A percentile compares a stretch with the other conserved stretches of the same genome.
Evolutionary conservation across 768 basidiomycete genomes (phyloP).

Genomic region (Pleurotus tuoliensis): DNA sequence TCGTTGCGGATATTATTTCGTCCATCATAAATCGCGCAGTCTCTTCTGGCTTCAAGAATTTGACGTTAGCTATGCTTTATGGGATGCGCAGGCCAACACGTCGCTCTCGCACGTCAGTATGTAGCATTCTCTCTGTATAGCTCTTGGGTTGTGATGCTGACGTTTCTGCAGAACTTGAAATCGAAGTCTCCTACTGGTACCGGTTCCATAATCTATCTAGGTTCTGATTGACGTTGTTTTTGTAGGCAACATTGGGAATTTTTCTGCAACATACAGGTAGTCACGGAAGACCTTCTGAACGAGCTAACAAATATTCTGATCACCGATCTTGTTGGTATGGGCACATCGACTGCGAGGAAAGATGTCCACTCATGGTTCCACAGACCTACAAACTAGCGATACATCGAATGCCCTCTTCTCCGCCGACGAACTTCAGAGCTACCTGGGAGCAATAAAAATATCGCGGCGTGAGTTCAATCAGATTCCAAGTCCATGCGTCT

Average conservation of each 20-base stretch:
- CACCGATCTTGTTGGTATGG: constrained; percentile 10
- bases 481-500: too few species aligned
- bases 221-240: constrained; percentile 3
- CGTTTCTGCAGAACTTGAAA: constrained; percentile 22
- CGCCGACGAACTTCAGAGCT: constrained; percentile 6
- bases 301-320: constrained; percentile 21
- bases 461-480: not conserved
- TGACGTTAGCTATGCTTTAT: constrained; percentile 15
- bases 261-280: constrained; percentile 22
- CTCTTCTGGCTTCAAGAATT: constrained; percentile 44
- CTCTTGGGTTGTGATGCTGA: not conserved
- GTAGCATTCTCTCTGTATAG: constrained; percentile 1
- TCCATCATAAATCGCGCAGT: constrained; percentile 26
- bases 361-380: not conserved
- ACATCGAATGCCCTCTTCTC: constrained; percentile 8
- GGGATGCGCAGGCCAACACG: constrained; percentile 22
- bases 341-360: constrained; percentile 4
- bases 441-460: not conserved
- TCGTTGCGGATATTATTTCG: constrained; percentile 42
- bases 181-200: constrained; percentile 35
- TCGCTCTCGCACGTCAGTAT: constrained; percentile 25
- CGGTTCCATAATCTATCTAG: not conserved
- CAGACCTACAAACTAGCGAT: constrained; percentile 8
- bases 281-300: constrained; percentile 16
- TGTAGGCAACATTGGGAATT: constrained; percentile 13